A percentile compares a stretch with the other conserved stretches of the same genome.
Conservation (phyloP, 305 asterid species). For the Fraxinus albicans region DNA sequence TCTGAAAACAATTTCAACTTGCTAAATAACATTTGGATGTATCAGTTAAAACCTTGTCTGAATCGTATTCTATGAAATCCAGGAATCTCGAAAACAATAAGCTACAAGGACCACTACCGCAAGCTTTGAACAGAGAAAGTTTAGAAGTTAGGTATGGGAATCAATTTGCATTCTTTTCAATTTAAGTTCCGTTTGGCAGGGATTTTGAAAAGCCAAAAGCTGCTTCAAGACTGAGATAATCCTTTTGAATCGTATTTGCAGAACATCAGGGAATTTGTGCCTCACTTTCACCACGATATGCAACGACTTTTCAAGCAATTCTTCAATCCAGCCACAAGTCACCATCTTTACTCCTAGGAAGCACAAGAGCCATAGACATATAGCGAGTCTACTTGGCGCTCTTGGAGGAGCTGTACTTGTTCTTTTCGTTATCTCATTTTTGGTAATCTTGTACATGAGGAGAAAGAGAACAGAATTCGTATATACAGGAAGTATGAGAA, state of each 20-base stretch:
- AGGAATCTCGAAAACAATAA: constrained; percentile 84
- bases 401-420: constrained; percentile 61
- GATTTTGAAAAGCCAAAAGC: background rate
- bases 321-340: constrained; percentile 78
- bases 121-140: constrained; percentile 64
- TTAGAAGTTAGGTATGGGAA: constrained; percentile 64
- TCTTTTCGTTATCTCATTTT: constrained; percentile 41
- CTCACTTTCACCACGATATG: constrained; percentile 74
- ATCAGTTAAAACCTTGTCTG: background rate
- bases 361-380: constrained; percentile 46
- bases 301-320: constrained; percentile 44
- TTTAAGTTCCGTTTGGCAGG: background rate
- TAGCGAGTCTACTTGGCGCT: constrained; percentile 50
- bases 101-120: constrained; percentile 87
- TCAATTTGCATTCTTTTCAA: background rate
- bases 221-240: background rate
- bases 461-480: constrained; percentile 38
- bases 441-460: constrained; percentile 55
- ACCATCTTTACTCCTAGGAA: constrained; percentile 63
- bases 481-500: constrained; percentile 47
- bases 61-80: constrained; percentile 21
- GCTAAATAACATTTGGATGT: background rate
- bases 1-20: background rate
- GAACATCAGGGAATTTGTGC: constrained; percentile 85
- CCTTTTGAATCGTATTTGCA: constrained; percentile 23